These are phyloP conservation scores for Plasmopara viticola DNA, from an alignment of 352 stramenopile genomes.

Conservation along the genomic window DNA sequence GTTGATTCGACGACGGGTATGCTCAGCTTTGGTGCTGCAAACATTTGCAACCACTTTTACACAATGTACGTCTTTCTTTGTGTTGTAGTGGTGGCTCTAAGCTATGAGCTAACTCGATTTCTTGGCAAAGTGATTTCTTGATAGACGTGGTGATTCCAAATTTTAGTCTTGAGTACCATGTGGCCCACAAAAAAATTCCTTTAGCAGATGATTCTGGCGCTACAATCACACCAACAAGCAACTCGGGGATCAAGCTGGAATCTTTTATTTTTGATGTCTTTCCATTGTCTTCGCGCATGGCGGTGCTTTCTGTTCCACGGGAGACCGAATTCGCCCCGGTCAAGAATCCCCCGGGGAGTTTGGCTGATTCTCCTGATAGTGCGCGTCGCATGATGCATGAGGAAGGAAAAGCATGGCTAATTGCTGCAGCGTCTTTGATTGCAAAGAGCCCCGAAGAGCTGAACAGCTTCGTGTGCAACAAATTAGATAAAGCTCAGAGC, in stretches of 20 bases:
- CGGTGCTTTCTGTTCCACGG: conserved; percentile 87
- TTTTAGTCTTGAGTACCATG: conserved; percentile 92
- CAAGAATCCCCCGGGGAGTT: conserved; percentile 78
- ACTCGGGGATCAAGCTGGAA: conserved; percentile 98
- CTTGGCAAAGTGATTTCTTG: conserved; percentile 26
- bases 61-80: conserved; percentile 73
- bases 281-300: conserved; percentile 89
- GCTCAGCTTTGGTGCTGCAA: conserved; percentile 92
- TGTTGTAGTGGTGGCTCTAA: background rate
- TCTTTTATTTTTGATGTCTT: conserved; percentile 99
- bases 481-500: conserved; percentile 24
- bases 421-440: conserved; percentile 35
- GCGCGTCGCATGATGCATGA: conserved; percentile 56
- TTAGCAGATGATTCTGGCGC: conserved; percentile 76
- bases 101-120: background rate
- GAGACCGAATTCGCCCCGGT: conserved; percentile 88
- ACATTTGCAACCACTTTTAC: conserved; percentile 99
- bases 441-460: conserved; percentile 8
- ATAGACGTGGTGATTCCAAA: conserved; percentile 72
- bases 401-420: conserved; percentile 64
- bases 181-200: conserved; percentile 97
- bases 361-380: conserved; percentile 74
- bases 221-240: conserved; percentile 73
- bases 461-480: conserved; percentile 33
- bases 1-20: conserved; percentile 58